Evolutionary conservation across 108 stramenopile genomes (phyloP), one percentile per base, ranked within the genome.

Genomic region (Discostella pseudostelligera): DNA sequence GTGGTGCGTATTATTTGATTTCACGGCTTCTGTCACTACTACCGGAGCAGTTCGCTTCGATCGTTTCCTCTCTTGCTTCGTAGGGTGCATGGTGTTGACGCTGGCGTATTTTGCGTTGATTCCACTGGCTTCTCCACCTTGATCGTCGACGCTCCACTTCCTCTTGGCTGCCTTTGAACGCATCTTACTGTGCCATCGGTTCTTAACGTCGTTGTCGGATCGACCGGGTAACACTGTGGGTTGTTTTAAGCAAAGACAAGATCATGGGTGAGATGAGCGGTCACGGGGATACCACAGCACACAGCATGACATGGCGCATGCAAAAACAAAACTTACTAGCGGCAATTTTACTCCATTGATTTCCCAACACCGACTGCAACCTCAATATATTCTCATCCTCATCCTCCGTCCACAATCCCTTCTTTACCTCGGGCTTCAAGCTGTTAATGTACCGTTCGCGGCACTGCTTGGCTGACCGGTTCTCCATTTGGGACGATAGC

Each of bases 371-470:
- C 19, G 49, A 14, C 47, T 90, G 89, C 26, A 69, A 53, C 7
- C 66, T 44, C 4, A 76, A 17, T 17, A 93, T 83, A 16, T 73
- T 43, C 24, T 35, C 26, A 39, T 87, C 84, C 76, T 93, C 92
- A 24, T 87, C 84, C 20, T 45, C 62, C 13, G 84, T 84, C 89
- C 89, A 93, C 3, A 81, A 45, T 0, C 75, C 78, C 62, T 83
- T 84, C 50, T 80, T 81, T 39, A 89, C 84, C 61, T 72, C 67
- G 0, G 94, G 94, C 54, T 85, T 72, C 8, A 95, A 78, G 61
- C 89, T 88, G 67, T 93, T 92, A 72, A 84, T 75, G 90, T 92
- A 95, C 10, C 94, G 73, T 66, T 95, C 94, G 12, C 65, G 67
- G 36, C 69, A 69, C 43, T 69, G 59, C 47, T 69, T 69, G 17